These are phyloP conservation scores for Globisporangium uncinulatum DNA, from an alignment of 352 stramenopile species.

Conservation along the genomic window DNA sequence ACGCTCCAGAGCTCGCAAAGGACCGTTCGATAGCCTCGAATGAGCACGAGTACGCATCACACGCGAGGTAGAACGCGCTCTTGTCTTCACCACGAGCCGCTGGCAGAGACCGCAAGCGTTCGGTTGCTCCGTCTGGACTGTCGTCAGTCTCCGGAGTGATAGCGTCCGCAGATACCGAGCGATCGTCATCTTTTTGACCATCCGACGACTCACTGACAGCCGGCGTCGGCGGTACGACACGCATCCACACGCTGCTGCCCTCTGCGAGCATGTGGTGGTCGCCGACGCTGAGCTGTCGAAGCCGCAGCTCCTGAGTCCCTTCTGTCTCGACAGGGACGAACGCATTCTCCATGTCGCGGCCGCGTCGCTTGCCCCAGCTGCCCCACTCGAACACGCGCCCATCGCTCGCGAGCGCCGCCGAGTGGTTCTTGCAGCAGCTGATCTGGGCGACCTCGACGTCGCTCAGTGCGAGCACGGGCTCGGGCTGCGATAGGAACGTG, in stretches of 20 bases:
- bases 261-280: conserved; percentile 21
- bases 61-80: conserved; percentile 19
- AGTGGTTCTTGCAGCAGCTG: conserved; percentile 54
- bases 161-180: not conserved
- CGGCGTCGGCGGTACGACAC: conserved; percentile 12
- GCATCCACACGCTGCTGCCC: conserved; percentile 63
- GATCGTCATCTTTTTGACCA: not conserved
- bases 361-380: conserved; percentile 54
- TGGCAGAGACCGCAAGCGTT: not conserved
- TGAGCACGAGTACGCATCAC: conserved; percentile 20
- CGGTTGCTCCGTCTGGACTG: not conserved
- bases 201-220: conserved; percentile 1
- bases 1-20: conserved; percentile 2
- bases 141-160: conserved; percentile 11
- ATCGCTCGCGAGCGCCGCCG: conserved; percentile 32
- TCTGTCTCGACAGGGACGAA: conserved; percentile 42
- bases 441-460: conserved; percentile 37
- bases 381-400: conserved; percentile 61
- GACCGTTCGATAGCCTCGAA: conserved; percentile 16
- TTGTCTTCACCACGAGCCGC: conserved; percentile 6
- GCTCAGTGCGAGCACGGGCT: conserved; percentile 52
- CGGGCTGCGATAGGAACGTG: conserved; percentile 55
- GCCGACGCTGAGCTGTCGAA: conserved; percentile 3
- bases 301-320: conserved; percentile 17
- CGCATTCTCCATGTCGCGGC: conserved; percentile 48